Evolutionary conservation across 192 early-diverging fungal genomes (phyloP).

Genomic region (Coemansia sp.): DNA sequence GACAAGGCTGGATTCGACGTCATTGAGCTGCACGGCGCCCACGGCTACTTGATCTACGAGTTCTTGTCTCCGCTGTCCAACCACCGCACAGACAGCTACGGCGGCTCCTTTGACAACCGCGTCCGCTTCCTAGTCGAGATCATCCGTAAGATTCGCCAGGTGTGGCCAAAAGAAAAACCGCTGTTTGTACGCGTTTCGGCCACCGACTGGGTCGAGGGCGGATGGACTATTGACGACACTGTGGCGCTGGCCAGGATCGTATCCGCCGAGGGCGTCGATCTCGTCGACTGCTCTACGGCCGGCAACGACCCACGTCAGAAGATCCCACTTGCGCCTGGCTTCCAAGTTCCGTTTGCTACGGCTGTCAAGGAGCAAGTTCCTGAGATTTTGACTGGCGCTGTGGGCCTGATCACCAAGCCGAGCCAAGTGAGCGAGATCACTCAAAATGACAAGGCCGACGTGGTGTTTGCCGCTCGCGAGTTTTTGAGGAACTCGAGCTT

Average conservation of each 20-base stretch:
- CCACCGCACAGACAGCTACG: slow-evolving; percentile 88
- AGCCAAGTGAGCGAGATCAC: slow-evolving; percentile 75
- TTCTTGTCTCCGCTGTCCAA: slow-evolving; percentile 64
- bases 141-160: slow-evolving; percentile 60
- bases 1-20: no score
- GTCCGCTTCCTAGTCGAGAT: slow-evolving; percentile 76
- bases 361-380: slow-evolving; percentile 63
- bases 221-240: slow-evolving; percentile 79
- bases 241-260: slow-evolving; percentile 65
- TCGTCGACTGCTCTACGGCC: slow-evolving; percentile 81
- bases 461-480: slow-evolving; percentile 71
- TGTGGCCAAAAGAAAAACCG: slow-evolving; percentile 82
- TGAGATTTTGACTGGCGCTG: slow-evolving; percentile 65
- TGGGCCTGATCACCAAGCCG: slow-evolving; percentile 71
- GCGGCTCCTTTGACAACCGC: slow-evolving; percentile 90
- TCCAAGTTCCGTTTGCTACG: slow-evolving; percentile 77
- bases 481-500: slow-evolving; percentile 75
- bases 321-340: slow-evolving; percentile 55
- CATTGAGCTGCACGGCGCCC: no score
- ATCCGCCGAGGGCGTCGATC: slow-evolving; percentile 73
- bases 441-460: slow-evolving; percentile 66
- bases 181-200: slow-evolving; percentile 82
- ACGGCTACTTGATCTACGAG: no score
- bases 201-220: slow-evolving; percentile 70
- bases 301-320: slow-evolving; percentile 65